Base-by-base conservation (phyloP, 352 stramenopile genomes). In the Plasmopara muralis region DNA sequence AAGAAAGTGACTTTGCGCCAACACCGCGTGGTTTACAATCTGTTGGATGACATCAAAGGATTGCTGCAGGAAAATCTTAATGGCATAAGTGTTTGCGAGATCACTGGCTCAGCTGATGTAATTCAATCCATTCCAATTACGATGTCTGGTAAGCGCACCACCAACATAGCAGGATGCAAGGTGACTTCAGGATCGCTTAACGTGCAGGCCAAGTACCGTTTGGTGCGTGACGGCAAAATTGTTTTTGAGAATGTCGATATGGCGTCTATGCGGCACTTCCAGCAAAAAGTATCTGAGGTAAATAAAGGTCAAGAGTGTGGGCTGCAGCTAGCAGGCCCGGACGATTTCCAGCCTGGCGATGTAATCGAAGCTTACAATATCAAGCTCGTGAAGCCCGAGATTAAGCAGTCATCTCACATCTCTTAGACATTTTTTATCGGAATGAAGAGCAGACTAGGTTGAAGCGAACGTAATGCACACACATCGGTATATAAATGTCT, bases 301-400 rank as follows among this genome's bases (percentile, higher is more conserved):
- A 83, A 71, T 43, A 88, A 95, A 62, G 97, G 96, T 47, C 89
- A 98, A 57, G 97, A 99, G 67, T 99, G 97, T 65, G 97, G 97
- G 50, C 95, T 99, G 57, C 89, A 95, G 57, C 79, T 99, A 38
- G 80, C 85, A 20, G 98, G 87, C 55, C 79, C 74, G 40, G 62
- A 98, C 72, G 83, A 94, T 9, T 98, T 98, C 70, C 51, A 96
- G 74, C 70, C 82, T 35, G 96, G 90, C 35, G 96, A 99, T 69
- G 58, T 98, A 16, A 90, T 99, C 53, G 93, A 99, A 71, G 83
- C 79, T 2, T 95, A 94, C 62, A 72, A 61, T 7, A 70, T 82
- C 35, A 84, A 86, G 50, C 52, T 81, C 25, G 72, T 91, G 52
- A 91, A 87, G 66, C 72, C 80, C 47, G 50, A 59, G 15, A 57